Base-by-base conservation (phyloP, 2,329 filamentous ascomycete species). In the Colletotrichum tropicicola region DNA sequence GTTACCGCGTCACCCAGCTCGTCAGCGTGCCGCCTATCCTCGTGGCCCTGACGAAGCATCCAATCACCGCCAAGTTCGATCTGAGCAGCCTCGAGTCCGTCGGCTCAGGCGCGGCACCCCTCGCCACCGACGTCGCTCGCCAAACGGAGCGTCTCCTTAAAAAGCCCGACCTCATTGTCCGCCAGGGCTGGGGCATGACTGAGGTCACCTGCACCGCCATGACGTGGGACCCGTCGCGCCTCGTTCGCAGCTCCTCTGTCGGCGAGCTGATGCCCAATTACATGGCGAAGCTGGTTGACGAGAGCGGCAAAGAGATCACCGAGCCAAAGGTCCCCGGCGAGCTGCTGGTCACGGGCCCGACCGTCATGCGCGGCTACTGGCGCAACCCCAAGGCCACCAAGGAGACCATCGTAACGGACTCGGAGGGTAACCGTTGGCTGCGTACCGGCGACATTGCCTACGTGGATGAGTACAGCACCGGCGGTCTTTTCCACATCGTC, bases 161-260 rank as follows among this genome's bases (percentile, higher is more conserved):
- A 17, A 63, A 52, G 43, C 71, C 72, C 4, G 70, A 73, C 1
- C 59, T 84, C 7, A 56, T 68, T 3, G 68, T 85, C 12, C 79
- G 80, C 73, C 92, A 95, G 76, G 93, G 92, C 4, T 97, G 92
- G 91, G 93, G 93, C 5, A 95, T 97, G 93, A 96, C 93, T 1
- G 93, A 96, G 74, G 79, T 86, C 3, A 96, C 92, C 0, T 95
- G 92, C 75, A 88, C 90, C 0, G 82, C 86, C 17, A 83, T 92
- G 12, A 83, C 83, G 6, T 94, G 89, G 85, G 83, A 91, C 67
- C 86, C 89, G 0, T 79, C 72, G 1, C 75, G 72, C 5, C 78
- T 77, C 4, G 68, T 73, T 3, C 28, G 77, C 75, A 70, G 82
- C 70, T 63, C 72, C 2, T 75, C 83, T 3, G 91, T 94, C 2